Evolutionary conservation across 805 yeast genomes (phyloP).

Genomic region (Metschnikowia kunwiensis): DNA sequence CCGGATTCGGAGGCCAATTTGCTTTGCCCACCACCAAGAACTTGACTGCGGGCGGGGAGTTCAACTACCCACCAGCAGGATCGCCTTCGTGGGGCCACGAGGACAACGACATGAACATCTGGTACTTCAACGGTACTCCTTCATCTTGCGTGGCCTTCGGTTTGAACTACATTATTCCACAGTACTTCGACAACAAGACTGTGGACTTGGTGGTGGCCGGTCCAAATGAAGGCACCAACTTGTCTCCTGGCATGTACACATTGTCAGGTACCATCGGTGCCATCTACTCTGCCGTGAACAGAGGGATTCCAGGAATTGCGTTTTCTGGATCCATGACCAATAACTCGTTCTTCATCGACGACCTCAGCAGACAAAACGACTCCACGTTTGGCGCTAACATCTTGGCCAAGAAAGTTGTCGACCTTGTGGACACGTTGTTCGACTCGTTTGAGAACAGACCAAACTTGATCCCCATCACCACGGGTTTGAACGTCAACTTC

Average conservation of each 20-base stretch:
- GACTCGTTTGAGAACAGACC: conserved; percentile 16
- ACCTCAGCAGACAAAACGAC: conserved; percentile 18
- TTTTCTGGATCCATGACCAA: conserved; percentile 26
- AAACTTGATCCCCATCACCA: conserved; percentile 19
- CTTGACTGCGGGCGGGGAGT: conserved; percentile 46
- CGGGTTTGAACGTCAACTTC: conserved; percentile 27
- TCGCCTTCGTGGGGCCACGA: conserved; percentile 58
- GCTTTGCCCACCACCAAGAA: conserved; percentile 38
- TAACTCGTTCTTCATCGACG: conserved; percentile 28
- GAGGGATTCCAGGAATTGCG: conserved; percentile 27
- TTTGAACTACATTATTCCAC: conserved; percentile 25
- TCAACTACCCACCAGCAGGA: conserved; percentile 45
- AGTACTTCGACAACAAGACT: conserved; percentile 18
- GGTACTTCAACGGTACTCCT: conserved; percentile 32
- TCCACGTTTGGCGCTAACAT: conserved; percentile 24
- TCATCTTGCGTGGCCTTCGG: conserved; percentile 27
- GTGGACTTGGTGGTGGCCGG: conserved; percentile 28
- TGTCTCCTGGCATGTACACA: conserved; percentile 28
- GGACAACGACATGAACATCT: conserved; percentile 29
- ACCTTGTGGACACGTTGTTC: conserved; percentile 21
- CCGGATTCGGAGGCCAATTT: conserved; percentile 43
- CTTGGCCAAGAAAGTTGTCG: conserved; percentile 25
- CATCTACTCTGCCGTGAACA: conserved; percentile 23
- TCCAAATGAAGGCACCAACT: conserved; percentile 31
- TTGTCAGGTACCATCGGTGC: conserved; percentile 29